Evolutionary conservation across 73 alveolate species (phyloP), one percentile per base, ranked within the genome.

Genomic region (Paramecium octaurelia): DNA sequence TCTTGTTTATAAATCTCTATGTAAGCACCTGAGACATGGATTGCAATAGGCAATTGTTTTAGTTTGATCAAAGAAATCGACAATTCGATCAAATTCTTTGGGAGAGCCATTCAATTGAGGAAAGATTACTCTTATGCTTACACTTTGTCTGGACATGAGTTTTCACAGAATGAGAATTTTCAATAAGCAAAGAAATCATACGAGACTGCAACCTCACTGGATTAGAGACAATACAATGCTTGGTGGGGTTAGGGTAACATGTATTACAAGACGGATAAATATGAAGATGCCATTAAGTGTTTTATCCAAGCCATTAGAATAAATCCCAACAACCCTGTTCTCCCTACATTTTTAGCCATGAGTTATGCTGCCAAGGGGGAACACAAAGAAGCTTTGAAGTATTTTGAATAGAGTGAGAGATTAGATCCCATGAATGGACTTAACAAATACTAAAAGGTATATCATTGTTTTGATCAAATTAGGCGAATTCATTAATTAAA

Each of bases 161-260:
- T 92, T 92, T 98, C 97, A 9, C 96, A 96, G 18, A 97, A 97
- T 92, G 99, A 98, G 90, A 97, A 98, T 93, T 98, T 95, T 90
- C 96, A 94, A 27, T 89, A 94, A 84, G 99, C 99, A 6, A 95
- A 95, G 87, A 96, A 96, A 57, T 96, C 97, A 58, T 98, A 96
- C 77, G 86, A 95, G 36, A 60, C 91, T 93, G 99, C 99, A 10
- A 86, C 95, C 77, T 85, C 97, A 50, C 94, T 93, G 31, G 99
- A 98, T 95, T 98, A 95, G 29, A 88, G 99, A 85, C 97, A 98
- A 69, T 97, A 97, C 23, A 98, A 98, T 91, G 99, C 99, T n/a
- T 98, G 99, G 99, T 98, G 99, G 99, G 99, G 99, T 6, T 95
- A 96, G 3, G 99, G 99, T 59, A 96, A 98, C 88, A 98, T 98